These are phyloP conservation scores for Suhomyces faveliae DNA, from an alignment of 805 yeast species.

Conservation along the genomic window DNA sequence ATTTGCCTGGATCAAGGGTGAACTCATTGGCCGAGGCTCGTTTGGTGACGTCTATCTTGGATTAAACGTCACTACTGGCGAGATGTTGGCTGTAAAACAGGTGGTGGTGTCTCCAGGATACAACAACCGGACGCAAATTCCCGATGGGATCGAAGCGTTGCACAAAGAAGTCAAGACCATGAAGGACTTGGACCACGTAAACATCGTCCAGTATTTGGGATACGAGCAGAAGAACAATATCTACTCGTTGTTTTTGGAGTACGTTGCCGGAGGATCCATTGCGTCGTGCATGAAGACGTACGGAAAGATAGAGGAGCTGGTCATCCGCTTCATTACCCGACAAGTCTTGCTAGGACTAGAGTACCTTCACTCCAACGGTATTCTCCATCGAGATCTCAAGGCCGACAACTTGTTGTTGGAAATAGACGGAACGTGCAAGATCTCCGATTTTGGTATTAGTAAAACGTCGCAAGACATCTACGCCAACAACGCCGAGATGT, in stretches of 20 bases:
- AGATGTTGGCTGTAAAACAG: slow-evolving; percentile 98
- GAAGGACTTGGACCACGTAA: slow-evolving; percentile 90
- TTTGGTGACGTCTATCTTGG: slow-evolving; percentile 93
- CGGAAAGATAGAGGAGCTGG: slow-evolving; percentile 79
- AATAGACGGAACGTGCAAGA: slow-evolving; percentile 89
- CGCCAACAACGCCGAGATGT: slow-evolving; percentile 90
- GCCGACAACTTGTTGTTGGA: slow-evolving; percentile 90
- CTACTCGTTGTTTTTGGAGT: slow-evolving; percentile 86
- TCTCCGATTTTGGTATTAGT: slow-evolving; percentile 95
- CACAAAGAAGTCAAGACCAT: slow-evolving; percentile 89
- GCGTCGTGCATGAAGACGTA: slow-evolving; percentile 78
- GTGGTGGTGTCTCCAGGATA: slow-evolving; percentile 58
- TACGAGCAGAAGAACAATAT: slow-evolving; percentile 75
- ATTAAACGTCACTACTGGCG: slow-evolving; percentile 93
- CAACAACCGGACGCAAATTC: slow-evolving; percentile 4
- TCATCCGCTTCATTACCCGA: slow-evolving; percentile 68
- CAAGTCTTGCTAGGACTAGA: slow-evolving; percentile 84
- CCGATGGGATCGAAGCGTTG: slow-evolving; percentile 67
- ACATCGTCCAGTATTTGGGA: slow-evolving; percentile 94
- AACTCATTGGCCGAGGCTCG: slow-evolving; percentile 92
- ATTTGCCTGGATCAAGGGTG: slow-evolving; percentile 98
- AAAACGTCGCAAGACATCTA: slow-evolving; percentile 75
- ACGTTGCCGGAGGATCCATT: slow-evolving; percentile 97
- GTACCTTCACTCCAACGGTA: slow-evolving; percentile 85
- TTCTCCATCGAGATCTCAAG: slow-evolving; percentile 89